Conservation (phyloP, 805 yeast genomes). For the Hanseniaspora pseudoguilliermondii region DNA sequence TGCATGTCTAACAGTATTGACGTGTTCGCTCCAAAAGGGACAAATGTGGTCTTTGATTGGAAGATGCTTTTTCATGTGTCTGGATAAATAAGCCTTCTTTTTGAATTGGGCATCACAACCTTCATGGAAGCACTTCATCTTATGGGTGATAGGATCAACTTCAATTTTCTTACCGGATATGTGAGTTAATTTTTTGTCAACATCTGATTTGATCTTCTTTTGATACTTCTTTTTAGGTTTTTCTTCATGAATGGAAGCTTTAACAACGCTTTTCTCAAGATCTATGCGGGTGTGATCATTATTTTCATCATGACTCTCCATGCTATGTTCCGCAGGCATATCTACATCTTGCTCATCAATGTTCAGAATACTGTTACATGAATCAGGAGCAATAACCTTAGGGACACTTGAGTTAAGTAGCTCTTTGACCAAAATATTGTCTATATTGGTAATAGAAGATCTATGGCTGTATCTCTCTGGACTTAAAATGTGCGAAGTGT, state of each 20-base stretch:
- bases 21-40: conserved; percentile 44
- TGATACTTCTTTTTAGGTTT: background rate
- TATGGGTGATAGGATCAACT: conserved; percentile 9
- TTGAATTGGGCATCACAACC: conserved; percentile 57
- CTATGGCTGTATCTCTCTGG: background rate
- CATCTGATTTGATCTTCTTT: background rate
- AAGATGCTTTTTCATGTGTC: conserved; percentile 76
- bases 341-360: background rate
- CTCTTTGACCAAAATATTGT: background rate
- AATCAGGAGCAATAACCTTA: background rate
- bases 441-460: background rate
- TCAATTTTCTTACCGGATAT: conserved; percentile 9
- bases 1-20: conserved; percentile 14
- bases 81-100: conserved; percentile 56
- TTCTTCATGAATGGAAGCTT: background rate
- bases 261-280: background rate
- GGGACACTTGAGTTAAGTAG: background rate
- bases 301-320: background rate
- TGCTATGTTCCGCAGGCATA: no score
- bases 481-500: background rate
- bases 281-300: background rate
- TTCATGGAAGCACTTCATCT: conserved; percentile 15
- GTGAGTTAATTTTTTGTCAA: background rate
- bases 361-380: background rate
- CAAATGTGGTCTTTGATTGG: conserved; percentile 62